Evolutionary conservation across 495 filamentous ascomycete genomes (phyloP).

Genomic region (Podospora tetraspora): DNA sequence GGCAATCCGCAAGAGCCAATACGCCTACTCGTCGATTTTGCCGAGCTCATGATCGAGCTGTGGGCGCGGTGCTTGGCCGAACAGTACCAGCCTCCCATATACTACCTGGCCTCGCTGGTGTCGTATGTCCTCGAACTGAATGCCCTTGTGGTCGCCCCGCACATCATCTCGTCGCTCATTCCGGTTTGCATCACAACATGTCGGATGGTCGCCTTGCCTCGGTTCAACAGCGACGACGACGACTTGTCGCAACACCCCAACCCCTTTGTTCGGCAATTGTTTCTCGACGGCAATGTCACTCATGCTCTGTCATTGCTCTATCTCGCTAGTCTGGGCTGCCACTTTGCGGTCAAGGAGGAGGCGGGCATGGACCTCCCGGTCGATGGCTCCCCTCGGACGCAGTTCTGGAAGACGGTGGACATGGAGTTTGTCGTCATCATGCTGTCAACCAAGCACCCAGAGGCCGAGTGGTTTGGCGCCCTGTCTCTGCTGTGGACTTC

Average conservation of each 20-base stretch:
- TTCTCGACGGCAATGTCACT: slow-evolving; percentile 31
- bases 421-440: slow-evolving; percentile 43
- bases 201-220: slow-evolving; percentile 26
- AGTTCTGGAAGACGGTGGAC: slow-evolving; percentile 44
- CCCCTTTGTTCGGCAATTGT: slow-evolving; percentile 18
- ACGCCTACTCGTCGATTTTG: slow-evolving; percentile 40
- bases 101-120: slow-evolving; percentile 37
- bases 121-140: slow-evolving; percentile 38
- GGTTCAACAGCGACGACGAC: slow-evolving; percentile 24
- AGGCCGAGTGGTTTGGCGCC: slow-evolving; percentile 38
- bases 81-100: slow-evolving; percentile 39
- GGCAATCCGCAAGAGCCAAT: slow-evolving; percentile 33
- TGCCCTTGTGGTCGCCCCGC: slow-evolving; percentile 35
- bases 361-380: slow-evolving; percentile 9
- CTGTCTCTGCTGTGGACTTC: slow-evolving; percentile 40
- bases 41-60: slow-evolving; percentile 38
- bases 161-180: slow-evolving; percentile 38
- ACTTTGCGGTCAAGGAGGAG: slow-evolving; percentile 14
- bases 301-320: slow-evolving; percentile 40
- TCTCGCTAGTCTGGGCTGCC: slow-evolving; percentile 37
- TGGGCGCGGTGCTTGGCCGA: slow-evolving; percentile 43
- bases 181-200: slow-evolving; percentile 38
- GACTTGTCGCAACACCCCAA: slow-evolving; percentile 26
- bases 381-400: slow-evolving; percentile 21
- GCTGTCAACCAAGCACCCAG: slow-evolving; percentile 41